Evolutionary conservation across 495 filamentous ascomycete genomes (phyloP), one percentile per base, ranked within the genome.

Genomic region (Neurospora hispaniola): DNA sequence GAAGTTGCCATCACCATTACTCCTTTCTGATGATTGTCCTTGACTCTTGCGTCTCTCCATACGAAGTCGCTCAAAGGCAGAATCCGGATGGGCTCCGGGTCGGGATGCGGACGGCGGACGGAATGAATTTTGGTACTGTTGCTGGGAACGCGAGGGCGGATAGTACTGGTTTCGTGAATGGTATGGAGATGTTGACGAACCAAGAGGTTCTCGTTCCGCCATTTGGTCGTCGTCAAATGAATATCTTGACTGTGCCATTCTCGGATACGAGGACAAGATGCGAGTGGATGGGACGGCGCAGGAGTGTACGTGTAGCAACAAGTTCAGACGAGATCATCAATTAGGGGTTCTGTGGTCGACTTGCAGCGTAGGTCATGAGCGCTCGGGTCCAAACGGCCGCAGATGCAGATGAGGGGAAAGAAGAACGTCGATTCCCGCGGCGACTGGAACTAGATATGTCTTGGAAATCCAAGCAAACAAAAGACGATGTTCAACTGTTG

Each of bases 71-170:
- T 81, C 79, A 73, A 84, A 85, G 16, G 82, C 70, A 31, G 83
- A 82, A 42, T 84, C 83, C 39, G 84, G 83, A 73, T 84, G 85
- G 54, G 80, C 80, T 31, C 80, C 74, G 9, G 84, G 80, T 7
- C 72, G 71, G 62, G 75, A 46, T 66, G 78, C 72, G 16, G 80
- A 44, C 9, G 82, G 78, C 5, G 78, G 73, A 69, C 62, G 42
- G 71, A 76, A 75, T 27, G 75, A 71, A 12, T 78, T 76, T 71
- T 79, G 73, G 74, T 78, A 80, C 40, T 71, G 72, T 44, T 71
- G 76, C 41, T 73, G 75, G 16, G 31, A 73, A 12, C 31, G 76
- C 66, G 44, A 71, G 23, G 75, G 76, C 35, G 62, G 77, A 31
- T 73, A 78, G 43, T 66, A 73, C 43, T 75, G 74, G 69, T 74